These are phyloP conservation scores for Phytophthora nicotianae DNA, from an alignment of 352 stramenopile genomes.

Conservation along the genomic window DNA sequence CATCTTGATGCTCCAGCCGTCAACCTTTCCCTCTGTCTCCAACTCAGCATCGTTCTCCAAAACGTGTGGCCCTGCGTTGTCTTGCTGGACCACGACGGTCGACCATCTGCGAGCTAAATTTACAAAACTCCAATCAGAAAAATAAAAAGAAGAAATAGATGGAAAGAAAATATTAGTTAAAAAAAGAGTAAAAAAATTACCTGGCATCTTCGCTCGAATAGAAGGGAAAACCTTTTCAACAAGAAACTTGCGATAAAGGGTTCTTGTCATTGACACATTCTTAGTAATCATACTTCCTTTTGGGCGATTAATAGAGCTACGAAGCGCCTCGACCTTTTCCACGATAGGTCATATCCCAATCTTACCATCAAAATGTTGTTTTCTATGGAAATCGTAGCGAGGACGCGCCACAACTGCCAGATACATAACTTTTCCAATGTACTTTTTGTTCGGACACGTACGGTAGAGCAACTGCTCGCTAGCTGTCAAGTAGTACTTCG, in stretches of 20 bases:
- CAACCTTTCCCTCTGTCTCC: neutral
- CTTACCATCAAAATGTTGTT: neutral
- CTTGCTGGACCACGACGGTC: neutral
- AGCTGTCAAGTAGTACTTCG: neutral
- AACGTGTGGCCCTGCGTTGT: neutral
- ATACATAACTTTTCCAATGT: neutral
- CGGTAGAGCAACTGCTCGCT: neutral
- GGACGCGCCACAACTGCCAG: neutral
- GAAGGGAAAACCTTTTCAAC: neutral
- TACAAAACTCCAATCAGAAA: no score
- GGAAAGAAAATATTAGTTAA: neutral
- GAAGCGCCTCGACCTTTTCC: neutral
- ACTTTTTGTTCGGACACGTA: neutral
- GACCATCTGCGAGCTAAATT: neutral
- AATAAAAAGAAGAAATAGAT: no score
- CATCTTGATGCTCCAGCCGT: neutral
- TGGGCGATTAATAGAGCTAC: neutral
- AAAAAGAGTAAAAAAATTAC: neutral
- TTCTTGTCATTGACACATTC: neutral
- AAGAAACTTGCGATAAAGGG: neutral
- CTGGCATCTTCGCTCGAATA: neutral
- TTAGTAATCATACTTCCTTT: neutral
- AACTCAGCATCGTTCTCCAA: neutral
- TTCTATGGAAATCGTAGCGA: neutral
- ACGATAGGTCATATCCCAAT: neutral